Conservation (phyloP, 208 protist genomes). For the Blastocrithidia nonstop region DNA sequence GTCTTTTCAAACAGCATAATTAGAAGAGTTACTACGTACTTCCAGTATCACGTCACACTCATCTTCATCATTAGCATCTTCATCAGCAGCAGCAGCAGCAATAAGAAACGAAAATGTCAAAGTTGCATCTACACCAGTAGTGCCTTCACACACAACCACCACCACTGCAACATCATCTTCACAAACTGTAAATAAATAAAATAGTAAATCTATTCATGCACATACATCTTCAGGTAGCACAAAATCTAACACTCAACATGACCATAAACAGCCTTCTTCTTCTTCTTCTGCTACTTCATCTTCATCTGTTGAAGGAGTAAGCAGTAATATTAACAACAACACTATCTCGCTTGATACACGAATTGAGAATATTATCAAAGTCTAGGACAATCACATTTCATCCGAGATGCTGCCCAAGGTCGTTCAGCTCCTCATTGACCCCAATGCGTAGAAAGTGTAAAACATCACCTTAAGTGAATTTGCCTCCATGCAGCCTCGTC, state of each 20-base stretch:
- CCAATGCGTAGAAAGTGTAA: slow-evolving; percentile 41
- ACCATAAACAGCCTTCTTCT: no score
- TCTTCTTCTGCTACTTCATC: neutral
- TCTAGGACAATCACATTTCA: slow-evolving; percentile 26
- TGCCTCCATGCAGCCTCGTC: slow-evolving; percentile 53
- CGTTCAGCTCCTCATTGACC: slow-evolving; percentile 63
- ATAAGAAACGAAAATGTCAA: neutral
- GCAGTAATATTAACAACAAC: neutral
- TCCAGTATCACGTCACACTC: no score
- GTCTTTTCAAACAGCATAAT: no score
- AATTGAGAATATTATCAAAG: slow-evolving; percentile 50
- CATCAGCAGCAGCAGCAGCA: neutral
- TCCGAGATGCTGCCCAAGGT: slow-evolving; percentile 43
- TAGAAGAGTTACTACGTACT: no score
- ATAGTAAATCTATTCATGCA: neutral
- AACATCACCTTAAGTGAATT: slow-evolving; percentile 54
- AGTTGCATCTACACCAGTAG: neutral
- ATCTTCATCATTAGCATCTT: no score
- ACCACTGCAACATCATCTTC: slow-evolving; percentile 7
- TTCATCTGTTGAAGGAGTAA: neutral
- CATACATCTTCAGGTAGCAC: no score
- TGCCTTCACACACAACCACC: neutral
- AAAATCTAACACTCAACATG: no score
- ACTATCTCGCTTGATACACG: slow-evolving; percentile 32
- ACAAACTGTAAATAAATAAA: slow-evolving; percentile 1